Percentiles rank a stretch among this genome's conserved stretches.
phyloP scores from a whole-genome alignment of 164 flowering plant genomes.

The Umbellularia californica region DNA sequence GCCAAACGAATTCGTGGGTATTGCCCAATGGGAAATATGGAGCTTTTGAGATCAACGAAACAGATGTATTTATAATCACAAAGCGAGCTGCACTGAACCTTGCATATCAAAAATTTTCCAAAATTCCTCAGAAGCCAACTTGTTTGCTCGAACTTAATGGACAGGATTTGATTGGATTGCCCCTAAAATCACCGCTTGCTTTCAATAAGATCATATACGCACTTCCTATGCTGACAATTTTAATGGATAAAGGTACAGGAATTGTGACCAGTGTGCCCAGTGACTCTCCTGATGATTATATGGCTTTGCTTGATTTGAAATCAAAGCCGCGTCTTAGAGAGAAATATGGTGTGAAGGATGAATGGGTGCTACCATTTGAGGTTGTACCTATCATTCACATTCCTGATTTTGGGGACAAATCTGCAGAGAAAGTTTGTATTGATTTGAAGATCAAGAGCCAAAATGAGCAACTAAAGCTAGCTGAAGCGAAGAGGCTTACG shows the following conservation, averaged over 20 bases:
- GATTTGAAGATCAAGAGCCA: conserved; percentile 77
- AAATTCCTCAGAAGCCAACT: conserved; percentile 58
- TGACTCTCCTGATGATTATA: conserved; percentile 89
- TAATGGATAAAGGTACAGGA: conserved; percentile 82
- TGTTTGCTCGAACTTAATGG: conserved; percentile 81
- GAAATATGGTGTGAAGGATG: conserved; percentile 74
- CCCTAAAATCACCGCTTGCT: conserved; percentile 58
- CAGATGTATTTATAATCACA: conserved; percentile 69
- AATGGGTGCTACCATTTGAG: conserved; percentile 71
- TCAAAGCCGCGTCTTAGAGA: conserved; percentile 61
- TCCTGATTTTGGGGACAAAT: conserved; percentile 62
- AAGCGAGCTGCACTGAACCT: conserved; percentile 77
- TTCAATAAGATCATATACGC: conserved; percentile 52
- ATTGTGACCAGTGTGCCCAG: conserved; percentile 93
- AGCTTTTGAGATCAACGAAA: conserved; percentile 78
- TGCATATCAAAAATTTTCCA: conserved; percentile 74
- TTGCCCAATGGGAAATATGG: conserved; percentile 87
- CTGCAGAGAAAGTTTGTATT: conserved; percentile 67
- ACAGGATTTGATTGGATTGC: conserved; percentile 78
- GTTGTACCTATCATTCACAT: conserved; percentile 61
- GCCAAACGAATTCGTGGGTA: conserved; percentile 91
- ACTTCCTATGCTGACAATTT: conserved; percentile 71
- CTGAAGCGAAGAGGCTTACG: conserved; percentile 67
- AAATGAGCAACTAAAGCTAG: conserved; percentile 75
- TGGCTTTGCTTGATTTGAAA: conserved; percentile 70